These are phyloP conservation scores for Entomortierella parvispora DNA, from an alignment of 192 early-diverging fungal species.

Conservation along the genomic window DNA sequence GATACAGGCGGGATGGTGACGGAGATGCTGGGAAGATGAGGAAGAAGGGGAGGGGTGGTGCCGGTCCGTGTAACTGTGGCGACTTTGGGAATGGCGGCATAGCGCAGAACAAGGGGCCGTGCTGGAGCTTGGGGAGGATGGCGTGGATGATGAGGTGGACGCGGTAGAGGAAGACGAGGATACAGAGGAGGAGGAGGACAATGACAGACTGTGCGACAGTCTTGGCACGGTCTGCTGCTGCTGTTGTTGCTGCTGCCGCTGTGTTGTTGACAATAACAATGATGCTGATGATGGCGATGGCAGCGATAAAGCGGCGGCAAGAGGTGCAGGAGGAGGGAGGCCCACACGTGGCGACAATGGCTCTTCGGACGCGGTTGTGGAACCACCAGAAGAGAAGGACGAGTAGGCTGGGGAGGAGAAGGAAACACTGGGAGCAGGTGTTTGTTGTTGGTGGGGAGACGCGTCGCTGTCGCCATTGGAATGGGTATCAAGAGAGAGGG, in stretches of 20 bases:
- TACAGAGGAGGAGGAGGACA: slow-evolving; percentile 24
- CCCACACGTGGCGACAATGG: slow-evolving; percentile 36
- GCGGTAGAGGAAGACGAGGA: slow-evolving; percentile 18
- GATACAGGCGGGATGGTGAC: slow-evolving; percentile 4
- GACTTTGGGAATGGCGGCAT: slow-evolving; percentile 11
- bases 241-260: neutral
- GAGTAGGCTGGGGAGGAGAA: slow-evolving; percentile 3
- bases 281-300: too few species aligned
- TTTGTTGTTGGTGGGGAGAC: neutral
- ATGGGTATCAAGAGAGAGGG: slow-evolving; percentile 43
- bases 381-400: slow-evolving; percentile 22
- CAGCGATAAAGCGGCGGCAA: too few species aligned
- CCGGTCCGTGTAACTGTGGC: neutral
- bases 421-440: slow-evolving; percentile 1
- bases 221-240: slow-evolving; percentile 26
- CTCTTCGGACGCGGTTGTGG: slow-evolving; percentile 9
- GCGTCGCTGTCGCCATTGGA: neutral
- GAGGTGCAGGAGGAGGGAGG: neutral
- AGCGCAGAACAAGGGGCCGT: slow-evolving; percentile 21
- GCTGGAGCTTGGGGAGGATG: slow-evolving; percentile 35
- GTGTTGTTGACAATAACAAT: slow-evolving; percentile 2
- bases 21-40: slow-evolving; percentile 11
- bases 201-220: slow-evolving; percentile 14
- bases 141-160: slow-evolving; percentile 31
- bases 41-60: neutral